phyloP scores from a whole-genome alignment of 2,329 filamentous ascomycete species.

The Verticillium albo-atrum region DNA sequence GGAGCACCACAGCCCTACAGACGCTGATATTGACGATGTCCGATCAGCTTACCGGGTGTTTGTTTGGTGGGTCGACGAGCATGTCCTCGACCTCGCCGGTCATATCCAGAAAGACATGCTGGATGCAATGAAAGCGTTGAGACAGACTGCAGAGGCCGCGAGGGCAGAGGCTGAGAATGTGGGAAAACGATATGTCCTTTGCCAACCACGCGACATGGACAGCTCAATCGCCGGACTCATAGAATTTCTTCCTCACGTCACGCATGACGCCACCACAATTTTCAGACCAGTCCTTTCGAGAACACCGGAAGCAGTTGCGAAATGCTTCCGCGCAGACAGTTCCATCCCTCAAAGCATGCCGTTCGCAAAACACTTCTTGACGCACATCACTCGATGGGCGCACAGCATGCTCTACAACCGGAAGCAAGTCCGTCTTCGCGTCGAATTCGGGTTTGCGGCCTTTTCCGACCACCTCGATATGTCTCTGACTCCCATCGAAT shows the following conservation, averaged over 20 bases:
- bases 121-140: neutral
- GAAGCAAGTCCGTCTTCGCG: neutral
- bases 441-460: neutral
- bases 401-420: neutral
- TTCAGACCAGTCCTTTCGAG: neutral
- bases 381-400: neutral
- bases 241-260: neutral
- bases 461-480: neutral
- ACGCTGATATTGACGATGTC: neutral
- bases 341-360: too few species aligned
- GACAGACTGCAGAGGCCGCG: neutral
- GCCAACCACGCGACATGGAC: neutral
- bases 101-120: neutral
- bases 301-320: neutral
- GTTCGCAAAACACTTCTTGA: neutral
- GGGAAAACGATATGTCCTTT: neutral
- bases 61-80: neutral
- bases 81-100: neutral
- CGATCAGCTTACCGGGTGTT: neutral
- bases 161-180: neutral
- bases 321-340: neutral
- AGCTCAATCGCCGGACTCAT: neutral
- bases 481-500: neutral
- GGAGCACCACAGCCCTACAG: neutral
- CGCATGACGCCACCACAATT: too few species aligned